Evolutionary conservation across 1,139 yeast species (phyloP).

Genomic region (Candida anutae): DNA sequence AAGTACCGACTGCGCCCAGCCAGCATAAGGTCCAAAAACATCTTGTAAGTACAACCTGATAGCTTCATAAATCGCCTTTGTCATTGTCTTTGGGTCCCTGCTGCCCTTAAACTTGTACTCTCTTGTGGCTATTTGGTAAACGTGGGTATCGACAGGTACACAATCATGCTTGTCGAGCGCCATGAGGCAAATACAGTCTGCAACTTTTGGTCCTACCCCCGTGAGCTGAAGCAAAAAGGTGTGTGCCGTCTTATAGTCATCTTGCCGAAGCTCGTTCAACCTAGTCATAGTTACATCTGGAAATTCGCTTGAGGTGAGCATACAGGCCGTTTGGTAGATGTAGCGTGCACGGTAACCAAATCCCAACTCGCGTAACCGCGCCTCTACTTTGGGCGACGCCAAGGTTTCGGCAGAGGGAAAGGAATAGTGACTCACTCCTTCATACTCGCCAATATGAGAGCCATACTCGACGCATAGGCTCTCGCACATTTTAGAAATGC

Average conservation of each 20-base stretch:
- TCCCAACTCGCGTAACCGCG: slow-evolving; percentile 48
- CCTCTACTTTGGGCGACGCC: slow-evolving; percentile 30
- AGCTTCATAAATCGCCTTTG: slow-evolving; percentile 50
- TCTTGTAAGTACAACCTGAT: slow-evolving; percentile 56
- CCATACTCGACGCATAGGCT: slow-evolving; percentile 71
- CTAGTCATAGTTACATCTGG: slow-evolving; percentile 25
- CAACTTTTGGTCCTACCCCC: slow-evolving; percentile 98
- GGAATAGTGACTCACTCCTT: slow-evolving; percentile 54
- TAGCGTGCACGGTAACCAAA: slow-evolving; percentile 94
- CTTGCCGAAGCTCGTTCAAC: slow-evolving; percentile 30
- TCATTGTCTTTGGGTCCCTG: slow-evolving; percentile 40
- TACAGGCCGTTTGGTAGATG: slow-evolving; percentile 67
- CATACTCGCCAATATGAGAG: slow-evolving; percentile 43
- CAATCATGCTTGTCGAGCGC: slow-evolving; percentile 80
- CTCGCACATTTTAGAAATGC: slow-evolving; percentile 93
- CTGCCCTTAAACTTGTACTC: slow-evolving; percentile 61
- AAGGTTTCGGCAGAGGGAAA: slow-evolving; percentile 65
- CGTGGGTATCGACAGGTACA: slow-evolving; percentile 96
- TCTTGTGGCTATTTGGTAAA: slow-evolving; percentile 82
- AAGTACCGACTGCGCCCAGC: slow-evolving; percentile 95
- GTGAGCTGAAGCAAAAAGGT: slow-evolving; percentile 56
- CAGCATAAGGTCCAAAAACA: slow-evolving; percentile 87
- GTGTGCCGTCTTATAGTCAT: slow-evolving; percentile 52
- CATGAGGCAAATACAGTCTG: slow-evolving; percentile 88
- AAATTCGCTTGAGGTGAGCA: slow-evolving; percentile 29